Base-by-base conservation (phyloP, 352 stramenopile genomes). In the Globisporangium cederbergense region DNA sequence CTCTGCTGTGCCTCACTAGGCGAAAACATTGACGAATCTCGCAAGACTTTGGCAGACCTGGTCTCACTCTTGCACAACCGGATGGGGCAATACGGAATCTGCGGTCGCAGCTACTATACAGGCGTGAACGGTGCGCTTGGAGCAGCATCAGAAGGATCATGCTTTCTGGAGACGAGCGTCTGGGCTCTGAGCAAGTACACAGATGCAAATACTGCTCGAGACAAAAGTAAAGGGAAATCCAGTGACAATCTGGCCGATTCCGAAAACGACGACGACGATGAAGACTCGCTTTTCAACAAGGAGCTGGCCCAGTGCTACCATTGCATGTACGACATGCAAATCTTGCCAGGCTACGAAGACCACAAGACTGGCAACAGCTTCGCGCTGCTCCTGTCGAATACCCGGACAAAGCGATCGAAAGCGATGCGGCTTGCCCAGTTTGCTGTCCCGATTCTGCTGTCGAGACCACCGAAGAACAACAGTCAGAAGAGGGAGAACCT, bases 401-500 rank as follows among this genome's bases (percentile, higher is more conserved):
- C 53, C 9, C 16, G 32, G 22, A 62, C 62, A 22, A 74, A 79
- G 18, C 66, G 56, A 13, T 18, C 62, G 40, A 52, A 75, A 16
- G 69, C 73, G 9, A 57, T 79, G 8, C 64, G 65, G 0, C 57
- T 93, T 20, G 68, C 76, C 34, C 75, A 71, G 16, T 90, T 91
- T 34, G 73, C 78, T 22, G 71, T 93, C 9, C 81, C 81, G 7
- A 77, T 90, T 38, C 68, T 93, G 51, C 68, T 93, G 8, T 59
- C 75, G 3, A 74, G 70, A 9, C 72, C 75, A 5, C 75, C 78
- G 4, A 89, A 84, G 70, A 91, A 71, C 47, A 93, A 89, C 43
- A 63, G 76, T 0, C 81, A 91, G 56, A 93, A 93, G 70, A 88
- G 87, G 65, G 83, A 93, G 50, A 79, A 86, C 38, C 68, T 88